Conservation (phyloP, 805 yeast genomes). For the Myxozyma nipponensis region DNA sequence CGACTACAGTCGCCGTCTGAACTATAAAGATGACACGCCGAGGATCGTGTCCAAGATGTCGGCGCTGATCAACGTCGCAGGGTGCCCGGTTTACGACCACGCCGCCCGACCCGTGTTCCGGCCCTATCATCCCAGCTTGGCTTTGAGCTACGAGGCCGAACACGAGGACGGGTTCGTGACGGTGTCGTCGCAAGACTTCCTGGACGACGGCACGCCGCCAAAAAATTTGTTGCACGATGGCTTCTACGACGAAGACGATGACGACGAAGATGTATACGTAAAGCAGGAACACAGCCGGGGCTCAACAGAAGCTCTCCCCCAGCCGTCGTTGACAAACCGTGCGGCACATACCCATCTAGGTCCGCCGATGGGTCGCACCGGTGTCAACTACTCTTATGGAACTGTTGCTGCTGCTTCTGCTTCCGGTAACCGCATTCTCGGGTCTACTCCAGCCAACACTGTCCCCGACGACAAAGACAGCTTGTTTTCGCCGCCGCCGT, state of each 20-base stretch:
- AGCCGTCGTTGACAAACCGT: too few species aligned
- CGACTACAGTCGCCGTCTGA: constrained; percentile 21
- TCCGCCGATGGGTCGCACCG: too few species aligned
- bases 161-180: constrained; percentile 21
- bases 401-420: too few species aligned
- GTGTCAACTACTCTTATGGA: background rate
- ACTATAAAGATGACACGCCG: constrained; percentile 25
- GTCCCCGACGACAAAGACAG: too few species aligned
- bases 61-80: constrained; percentile 8
- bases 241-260: background rate
- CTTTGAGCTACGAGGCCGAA: constrained; percentile 13
- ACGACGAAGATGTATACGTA: background rate
- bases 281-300: background rate
- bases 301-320: too few species aligned
- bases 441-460: too few species aligned
- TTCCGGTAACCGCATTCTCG: too few species aligned
- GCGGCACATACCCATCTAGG: too few species aligned
- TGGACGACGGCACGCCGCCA: background rate
- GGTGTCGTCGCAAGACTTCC: constrained; percentile 3
- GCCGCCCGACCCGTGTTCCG: constrained; percentile 11
- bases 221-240: background rate
- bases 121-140: constrained; percentile 13
- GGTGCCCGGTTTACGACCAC: constrained; percentile 24
- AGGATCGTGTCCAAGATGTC: constrained; percentile 20
- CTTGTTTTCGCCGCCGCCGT: background rate